Base-by-base conservation (phyloP, 164 flowering plant genomes). In the Nymphaea thermarum region DNA sequence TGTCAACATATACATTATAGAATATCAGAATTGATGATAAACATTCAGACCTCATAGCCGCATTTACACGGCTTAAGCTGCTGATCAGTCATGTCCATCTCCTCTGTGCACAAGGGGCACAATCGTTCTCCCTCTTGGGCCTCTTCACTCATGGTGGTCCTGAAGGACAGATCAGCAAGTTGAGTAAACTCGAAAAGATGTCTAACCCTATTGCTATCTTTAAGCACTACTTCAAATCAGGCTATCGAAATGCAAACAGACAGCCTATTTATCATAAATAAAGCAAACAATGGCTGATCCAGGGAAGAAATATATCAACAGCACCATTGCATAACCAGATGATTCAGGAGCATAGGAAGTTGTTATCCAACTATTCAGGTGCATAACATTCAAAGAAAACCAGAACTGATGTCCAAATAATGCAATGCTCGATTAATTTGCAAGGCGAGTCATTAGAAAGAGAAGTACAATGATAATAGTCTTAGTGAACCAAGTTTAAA, bases 61-160 rank as follows among this genome's bases (percentile, higher is more conserved):
- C 98, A 93, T 84, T 81, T 84, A 84, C 98, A 93, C 0, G 98
- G 95, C 82, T 83, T 91, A 82, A 93, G 80, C 67, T 93, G 98
- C 82, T 84, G 94, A 76, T 93, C 98, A 8, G 98, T 93, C 85
- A 89, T 78, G 72, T 93, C 98, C 98, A 93, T 93, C 82, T 91
- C 96, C 70, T 91, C 98, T 4, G 97, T 82, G 65, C 98, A 93
- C 44, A 93, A 87, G 64, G 98, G 98, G 72, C 98, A 93, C 7
- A 86, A 84, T 82, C 78, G 86, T 73, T 93, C 98, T 71, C 88
- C 96, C 67, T 84, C n/a, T n/a, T n/a, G n/a, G n/a, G n/a, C n/a
- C n/a, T n/a, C 82, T 64, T 88, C 91, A 68, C 91, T 85, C 96
- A 88, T 89, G 80, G 69, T 86, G 78, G 74, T 77, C 86, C 79